Percentiles rank a stretch among this genome's conserved stretches.
These are phyloP conservation scores for Mycena vitilis DNA, from an alignment of 768 basidiomycete genomes.

Conservation along the genomic window DNA sequence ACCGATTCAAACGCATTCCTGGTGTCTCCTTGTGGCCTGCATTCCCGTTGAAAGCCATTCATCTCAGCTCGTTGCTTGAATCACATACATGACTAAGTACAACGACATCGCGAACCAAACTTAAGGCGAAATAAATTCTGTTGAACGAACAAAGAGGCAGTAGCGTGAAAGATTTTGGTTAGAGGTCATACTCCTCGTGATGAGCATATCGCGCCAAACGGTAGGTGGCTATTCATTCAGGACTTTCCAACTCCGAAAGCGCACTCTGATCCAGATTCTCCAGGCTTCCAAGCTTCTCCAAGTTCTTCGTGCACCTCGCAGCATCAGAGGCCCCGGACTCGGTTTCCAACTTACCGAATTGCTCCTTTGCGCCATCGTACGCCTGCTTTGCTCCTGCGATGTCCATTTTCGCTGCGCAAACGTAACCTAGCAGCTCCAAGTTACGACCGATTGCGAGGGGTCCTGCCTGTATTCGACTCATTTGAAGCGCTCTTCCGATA, in stretches of 20 bases:
- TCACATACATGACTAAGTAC: no score
- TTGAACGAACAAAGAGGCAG: no score
- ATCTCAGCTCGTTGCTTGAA: no score
- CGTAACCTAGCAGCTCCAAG: constrained; percentile 26
- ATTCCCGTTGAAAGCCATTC: no score
- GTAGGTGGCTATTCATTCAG: no score
- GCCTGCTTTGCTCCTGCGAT: constrained; percentile 7
- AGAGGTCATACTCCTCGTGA: no score
- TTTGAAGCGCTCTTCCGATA: not conserved
- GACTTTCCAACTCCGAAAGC: not conserved
- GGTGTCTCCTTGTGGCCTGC: no score
- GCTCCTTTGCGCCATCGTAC: not conserved
- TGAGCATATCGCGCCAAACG: no score
- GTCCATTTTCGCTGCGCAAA: constrained; percentile 17
- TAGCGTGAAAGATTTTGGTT: no score
- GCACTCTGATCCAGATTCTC: not conserved
- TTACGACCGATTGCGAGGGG: constrained; percentile 19
- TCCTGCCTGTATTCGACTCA: not conserved
- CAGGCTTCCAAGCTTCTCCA: not conserved
- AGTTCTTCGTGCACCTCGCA: not conserved
- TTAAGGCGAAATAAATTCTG: no score
- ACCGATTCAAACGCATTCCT: no score
- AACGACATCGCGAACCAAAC: no score
- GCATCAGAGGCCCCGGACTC: not conserved
- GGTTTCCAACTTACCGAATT: not conserved